Evolutionary conservation across 306 rosid species (phyloP).

Genomic region (Casuarina cunninghamiana): DNA sequence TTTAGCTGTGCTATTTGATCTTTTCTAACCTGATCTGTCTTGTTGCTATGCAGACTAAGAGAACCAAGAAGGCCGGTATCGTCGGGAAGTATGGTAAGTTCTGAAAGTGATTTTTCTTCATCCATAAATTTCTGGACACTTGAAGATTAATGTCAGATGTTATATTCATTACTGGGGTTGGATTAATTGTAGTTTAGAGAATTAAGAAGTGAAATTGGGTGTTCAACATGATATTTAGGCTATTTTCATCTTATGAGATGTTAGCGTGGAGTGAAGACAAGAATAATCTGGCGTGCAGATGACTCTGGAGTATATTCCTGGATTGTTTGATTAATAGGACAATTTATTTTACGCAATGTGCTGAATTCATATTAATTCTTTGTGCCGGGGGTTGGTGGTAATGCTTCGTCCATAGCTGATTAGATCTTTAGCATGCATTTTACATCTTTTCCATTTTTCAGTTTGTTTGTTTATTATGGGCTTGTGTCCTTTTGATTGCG

Average conservation of each 20-base stretch:
- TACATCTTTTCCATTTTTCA: neutral
- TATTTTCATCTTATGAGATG: neutral
- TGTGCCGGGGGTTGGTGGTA: neutral
- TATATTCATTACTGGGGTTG: neutral
- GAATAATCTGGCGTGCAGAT: neutral
- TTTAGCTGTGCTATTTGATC: too few species aligned
- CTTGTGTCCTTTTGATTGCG: neutral
- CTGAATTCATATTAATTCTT: neutral
- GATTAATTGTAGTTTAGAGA: neutral
- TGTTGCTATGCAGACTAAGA: conserved; percentile 54
- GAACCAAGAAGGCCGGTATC: conserved; percentile 93
- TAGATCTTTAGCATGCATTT: neutral
- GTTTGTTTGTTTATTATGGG: neutral
- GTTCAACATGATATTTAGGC: neutral
- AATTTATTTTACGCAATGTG: neutral
- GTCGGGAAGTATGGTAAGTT: conserved; percentile 87
- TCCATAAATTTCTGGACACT: neutral
- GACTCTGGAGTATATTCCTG: neutral
- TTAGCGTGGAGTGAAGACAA: neutral
- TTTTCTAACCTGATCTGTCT: neutral
- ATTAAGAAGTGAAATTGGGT: neutral
- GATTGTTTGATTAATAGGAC: neutral
- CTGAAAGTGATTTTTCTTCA: neutral
- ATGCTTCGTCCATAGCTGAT: neutral
- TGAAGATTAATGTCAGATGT: neutral